A percentile compares a stretch with the other conserved stretches of the same genome.
phyloP scores from a whole-genome alignment of 1,284 basidiomycete species.

The Cystobasidiaceae sp. region DNA sequence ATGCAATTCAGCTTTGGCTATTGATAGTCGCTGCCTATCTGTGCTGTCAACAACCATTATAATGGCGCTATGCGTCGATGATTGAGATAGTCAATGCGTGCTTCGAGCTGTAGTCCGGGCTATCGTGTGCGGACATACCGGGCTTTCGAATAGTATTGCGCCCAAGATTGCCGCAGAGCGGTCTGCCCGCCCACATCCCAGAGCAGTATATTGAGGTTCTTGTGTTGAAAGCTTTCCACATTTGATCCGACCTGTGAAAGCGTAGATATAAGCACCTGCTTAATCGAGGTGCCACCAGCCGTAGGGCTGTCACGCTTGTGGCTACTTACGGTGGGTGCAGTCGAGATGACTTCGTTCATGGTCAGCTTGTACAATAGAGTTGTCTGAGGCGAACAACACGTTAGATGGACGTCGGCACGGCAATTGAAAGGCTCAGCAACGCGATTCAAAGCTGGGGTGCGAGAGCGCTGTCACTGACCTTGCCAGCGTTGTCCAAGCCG shows the following conservation, averaged over 20 bases:
- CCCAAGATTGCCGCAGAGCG: constrained; percentile 87
- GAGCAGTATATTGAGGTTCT: constrained; percentile 69
- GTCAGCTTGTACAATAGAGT: constrained; percentile 21
- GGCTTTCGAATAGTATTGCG: constrained; percentile 85
- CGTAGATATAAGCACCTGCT: constrained; percentile 56
- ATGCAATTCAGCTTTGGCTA: constrained; percentile 88
- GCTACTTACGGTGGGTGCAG: constrained; percentile 89
- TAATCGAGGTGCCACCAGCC: constrained; percentile 78
- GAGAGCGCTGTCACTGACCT: constrained; percentile 66
- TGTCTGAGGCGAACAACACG: too few relatives aligned
- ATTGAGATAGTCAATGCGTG: too few relatives aligned
- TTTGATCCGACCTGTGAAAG: constrained; percentile 22
- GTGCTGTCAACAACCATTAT: constrained; percentile 85
- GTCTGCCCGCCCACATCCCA: constrained; percentile 90
- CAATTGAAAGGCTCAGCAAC: too few relatives aligned
- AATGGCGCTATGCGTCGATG: constrained; percentile 60
- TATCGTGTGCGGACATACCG: constrained; percentile 43
- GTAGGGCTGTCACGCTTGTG: constrained; percentile 71
- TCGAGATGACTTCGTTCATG: constrained; percentile 62
- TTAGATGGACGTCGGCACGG: too few relatives aligned
- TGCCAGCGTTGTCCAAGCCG: constrained; percentile 69
- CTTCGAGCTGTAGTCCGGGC: too few relatives aligned
- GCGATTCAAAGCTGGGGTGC: too few relatives aligned
- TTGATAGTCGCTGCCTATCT: constrained; percentile 70
- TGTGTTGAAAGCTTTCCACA: constrained; percentile 29